These are phyloP conservation scores for Parathielavia hyrcaniae DNA, from an alignment of 495 filamentous ascomycete species.

Conservation along the genomic window DNA sequence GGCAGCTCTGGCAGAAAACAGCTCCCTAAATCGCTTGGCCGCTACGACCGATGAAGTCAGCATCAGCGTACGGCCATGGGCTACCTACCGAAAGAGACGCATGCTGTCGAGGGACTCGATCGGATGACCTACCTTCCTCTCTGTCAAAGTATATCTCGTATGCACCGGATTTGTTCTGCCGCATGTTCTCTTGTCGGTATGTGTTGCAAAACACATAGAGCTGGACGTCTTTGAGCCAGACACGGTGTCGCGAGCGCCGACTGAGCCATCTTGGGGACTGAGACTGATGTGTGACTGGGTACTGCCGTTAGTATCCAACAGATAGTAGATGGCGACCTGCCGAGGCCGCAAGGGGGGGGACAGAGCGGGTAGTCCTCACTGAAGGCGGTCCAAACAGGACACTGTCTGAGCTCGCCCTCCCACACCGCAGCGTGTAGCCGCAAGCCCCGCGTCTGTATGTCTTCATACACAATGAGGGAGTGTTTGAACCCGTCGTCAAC, in stretches of 20 bases:
- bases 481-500: constrained; percentile 64
- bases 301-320: neutral
- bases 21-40: constrained; percentile 38
- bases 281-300: constrained; percentile 53
- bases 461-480: constrained; percentile 64
- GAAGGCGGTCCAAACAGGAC: constrained; percentile 73
- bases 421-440: constrained; percentile 48
- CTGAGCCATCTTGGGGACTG: constrained; percentile 54
- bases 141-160: constrained; percentile 45
- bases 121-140: constrained; percentile 31
- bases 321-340: neutral
- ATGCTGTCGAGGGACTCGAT: neutral
- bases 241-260: constrained; percentile 42
- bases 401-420: constrained; percentile 44
- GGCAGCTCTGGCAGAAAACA: constrained; percentile 28
- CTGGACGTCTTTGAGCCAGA: constrained; percentile 57
- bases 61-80: neutral
- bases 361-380: constrained; percentile 30
- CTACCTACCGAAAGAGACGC: neutral
- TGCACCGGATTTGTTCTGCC: constrained; percentile 37
- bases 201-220: constrained; percentile 57
- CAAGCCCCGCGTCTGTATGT: constrained; percentile 56
- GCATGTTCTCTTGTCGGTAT: constrained; percentile 48
- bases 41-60: constrained; percentile 16
- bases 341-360: neutral